A percentile compares a stretch with the other conserved stretches of the same genome.
These are phyloP conservation scores for Candida nitratophila DNA, from an alignment of 805 yeast genomes.

Conservation along the genomic window DNA sequence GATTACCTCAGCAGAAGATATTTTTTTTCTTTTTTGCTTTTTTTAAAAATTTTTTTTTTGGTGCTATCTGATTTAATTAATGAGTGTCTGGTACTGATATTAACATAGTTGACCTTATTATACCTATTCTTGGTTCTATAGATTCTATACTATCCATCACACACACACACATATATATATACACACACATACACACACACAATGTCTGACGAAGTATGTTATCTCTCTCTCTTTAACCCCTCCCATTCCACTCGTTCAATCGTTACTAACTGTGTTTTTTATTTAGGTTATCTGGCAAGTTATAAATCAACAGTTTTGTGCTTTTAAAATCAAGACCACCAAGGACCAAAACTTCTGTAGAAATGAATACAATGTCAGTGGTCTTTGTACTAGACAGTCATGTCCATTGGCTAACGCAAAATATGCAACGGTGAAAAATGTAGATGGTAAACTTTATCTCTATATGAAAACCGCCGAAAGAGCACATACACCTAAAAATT, in stretches of 20 bases:
- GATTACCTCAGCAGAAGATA: too few relatives aligned
- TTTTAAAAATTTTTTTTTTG: too few relatives aligned
- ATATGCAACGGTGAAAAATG: slow-evolving; percentile 79
- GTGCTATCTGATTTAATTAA: too few relatives aligned
- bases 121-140: too few relatives aligned
- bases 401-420: slow-evolving; percentile 95
- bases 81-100: too few relatives aligned
- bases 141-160: not conserved
- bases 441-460: slow-evolving; percentile 71
- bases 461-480: slow-evolving; percentile 98
- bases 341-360: slow-evolving; percentile 90
- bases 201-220: slow-evolving; percentile 25
- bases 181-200: not conserved
- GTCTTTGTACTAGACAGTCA: slow-evolving; percentile 86
- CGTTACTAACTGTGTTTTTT: slow-evolving; percentile 3
- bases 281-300: slow-evolving; percentile 93
- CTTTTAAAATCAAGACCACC: slow-evolving; percentile 84
- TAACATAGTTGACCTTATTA: too few relatives aligned
- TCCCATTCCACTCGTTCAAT: not conserved
- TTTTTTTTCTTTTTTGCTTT: too few relatives aligned
- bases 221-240: not conserved
- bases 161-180: not conserved
- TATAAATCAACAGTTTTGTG: slow-evolving; percentile 90
- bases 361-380: slow-evolving; percentile 93
- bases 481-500: slow-evolving; percentile 87